Percentiles rank a stretch among this genome's conserved stretches.
Conservation (phyloP, 129 eudicot genomes). For the Ambrosia trifida region DNA sequence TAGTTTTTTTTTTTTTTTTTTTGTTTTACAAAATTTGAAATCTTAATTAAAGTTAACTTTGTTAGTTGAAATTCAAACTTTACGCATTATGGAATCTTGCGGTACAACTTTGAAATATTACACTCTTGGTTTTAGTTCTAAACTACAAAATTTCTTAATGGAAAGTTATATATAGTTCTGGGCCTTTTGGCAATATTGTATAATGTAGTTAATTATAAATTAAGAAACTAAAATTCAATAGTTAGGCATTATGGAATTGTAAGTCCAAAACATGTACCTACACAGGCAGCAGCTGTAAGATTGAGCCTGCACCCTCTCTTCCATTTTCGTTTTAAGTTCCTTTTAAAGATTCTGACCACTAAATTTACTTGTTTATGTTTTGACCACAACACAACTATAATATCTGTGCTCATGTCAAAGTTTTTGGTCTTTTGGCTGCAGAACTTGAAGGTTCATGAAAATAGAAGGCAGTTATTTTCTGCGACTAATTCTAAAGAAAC, state of each 20-base stretch:
- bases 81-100: not conserved
- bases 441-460: constrained; percentile 88
- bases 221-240: not conserved
- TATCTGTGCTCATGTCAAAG: constrained; percentile 5
- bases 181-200: not conserved
- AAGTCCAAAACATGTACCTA: not conserved
- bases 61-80: not conserved
- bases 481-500: constrained; percentile 66
- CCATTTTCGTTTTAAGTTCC: not conserved
- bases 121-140: not conserved
- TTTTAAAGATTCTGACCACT: too few relatives aligned
- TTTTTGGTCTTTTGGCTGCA: constrained; percentile 34
- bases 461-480: constrained; percentile 79
- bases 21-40: not conserved
- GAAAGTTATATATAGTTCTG: not conserved
- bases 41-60: not conserved
- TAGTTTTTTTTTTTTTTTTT: not conserved
- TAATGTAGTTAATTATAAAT: not conserved
- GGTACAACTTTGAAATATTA: not conserved
- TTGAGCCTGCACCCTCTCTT: not conserved
- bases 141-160: not conserved
- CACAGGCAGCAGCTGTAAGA: not conserved
- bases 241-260: not conserved
- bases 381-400: not conserved
- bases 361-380: not conserved